Conservation (phyloP, 2,329 filamentous ascomycete species). For the Fusarium marasasianum region DNA sequence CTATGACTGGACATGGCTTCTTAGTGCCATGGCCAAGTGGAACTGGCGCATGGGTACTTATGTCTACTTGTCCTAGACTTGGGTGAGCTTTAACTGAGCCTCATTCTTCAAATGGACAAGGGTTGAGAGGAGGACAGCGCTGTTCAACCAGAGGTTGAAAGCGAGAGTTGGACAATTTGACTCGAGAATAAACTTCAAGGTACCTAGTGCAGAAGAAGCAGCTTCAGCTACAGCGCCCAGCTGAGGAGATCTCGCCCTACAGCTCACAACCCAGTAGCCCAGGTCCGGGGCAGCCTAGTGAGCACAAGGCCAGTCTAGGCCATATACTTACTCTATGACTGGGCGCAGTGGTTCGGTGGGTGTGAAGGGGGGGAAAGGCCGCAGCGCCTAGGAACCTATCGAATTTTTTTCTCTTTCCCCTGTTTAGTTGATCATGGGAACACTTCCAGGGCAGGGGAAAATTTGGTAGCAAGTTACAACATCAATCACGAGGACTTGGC, state of each 20-base stretch:
- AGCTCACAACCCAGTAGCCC: neutral
- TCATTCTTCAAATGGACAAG: constrained; percentile 8
- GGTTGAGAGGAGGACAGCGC: neutral
- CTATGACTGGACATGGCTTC: constrained; percentile 17
- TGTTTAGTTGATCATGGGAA: constrained; percentile 37
- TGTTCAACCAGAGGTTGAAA: neutral
- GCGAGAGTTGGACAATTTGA: neutral
- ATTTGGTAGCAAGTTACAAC: constrained; percentile 29
- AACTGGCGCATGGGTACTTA: constrained; percentile 28
- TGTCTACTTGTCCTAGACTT: constrained; percentile 28
- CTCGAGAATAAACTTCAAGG: neutral
- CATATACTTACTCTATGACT: constrained; percentile 7
- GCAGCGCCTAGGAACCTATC: constrained; percentile 13
- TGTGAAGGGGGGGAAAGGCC: neutral
- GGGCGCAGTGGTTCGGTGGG: constrained; percentile 10
- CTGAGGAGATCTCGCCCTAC: neutral
- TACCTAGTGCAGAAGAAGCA: neutral
- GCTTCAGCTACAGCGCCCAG: neutral
- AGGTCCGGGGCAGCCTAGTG: constrained; percentile 21
- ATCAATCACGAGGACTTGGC: constrained; percentile 37
- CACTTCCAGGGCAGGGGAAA: constrained; percentile 20
- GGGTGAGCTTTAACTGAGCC: constrained; percentile 18
- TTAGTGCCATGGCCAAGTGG: constrained; percentile 22
- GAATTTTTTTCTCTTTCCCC: constrained; percentile 21
- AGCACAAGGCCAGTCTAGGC: constrained; percentile 14